These are phyloP conservation scores for Russula sp. DNA, from an alignment of 768 basidiomycete genomes.

Conservation along the genomic window DNA sequence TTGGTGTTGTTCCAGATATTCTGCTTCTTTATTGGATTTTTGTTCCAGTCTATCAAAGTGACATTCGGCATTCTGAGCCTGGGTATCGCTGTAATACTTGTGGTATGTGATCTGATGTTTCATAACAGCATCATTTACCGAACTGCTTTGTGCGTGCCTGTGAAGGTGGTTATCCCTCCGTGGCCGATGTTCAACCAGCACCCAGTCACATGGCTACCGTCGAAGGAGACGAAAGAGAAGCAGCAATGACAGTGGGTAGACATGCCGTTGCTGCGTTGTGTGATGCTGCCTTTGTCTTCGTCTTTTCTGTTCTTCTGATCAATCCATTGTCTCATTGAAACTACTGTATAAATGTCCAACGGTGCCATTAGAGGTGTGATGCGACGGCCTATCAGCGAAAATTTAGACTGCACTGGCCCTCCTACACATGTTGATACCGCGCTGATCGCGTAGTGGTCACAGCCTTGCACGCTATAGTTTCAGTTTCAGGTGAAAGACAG, in stretches of 20 bases:
- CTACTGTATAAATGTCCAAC: not conserved
- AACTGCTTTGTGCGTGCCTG: not conserved
- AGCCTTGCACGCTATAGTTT: not conserved
- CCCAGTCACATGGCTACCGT: conserved; percentile 56
- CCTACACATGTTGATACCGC: not conserved
- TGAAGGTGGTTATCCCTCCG: conserved; percentile 56
- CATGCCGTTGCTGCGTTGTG: not conserved
- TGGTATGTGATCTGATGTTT: conserved; percentile 21
- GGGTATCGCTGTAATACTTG: conserved; percentile 19
- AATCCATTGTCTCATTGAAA: not conserved
- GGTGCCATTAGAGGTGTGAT: not conserved
- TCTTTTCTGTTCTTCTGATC: not conserved
- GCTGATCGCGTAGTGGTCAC: not conserved
- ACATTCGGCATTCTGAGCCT: conserved; percentile 48
- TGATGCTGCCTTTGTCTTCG: not conserved
- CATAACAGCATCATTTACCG: conserved; percentile 5
- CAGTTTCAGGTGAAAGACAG: no score
- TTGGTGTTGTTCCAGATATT: conserved; percentile 35
- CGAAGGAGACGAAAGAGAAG: conserved; percentile 29
- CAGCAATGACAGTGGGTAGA: conserved; percentile 12
- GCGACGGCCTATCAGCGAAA: not conserved
- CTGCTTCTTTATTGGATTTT: conserved; percentile 54
- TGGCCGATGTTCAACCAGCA: conserved; percentile 64
- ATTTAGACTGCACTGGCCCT: not conserved
- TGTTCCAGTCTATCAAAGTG: conserved; percentile 45